Percentiles rank a stretch among this genome's conserved stretches.
Conservation (phyloP, 345 rosid species). For the Turritis glabra region DNA sequence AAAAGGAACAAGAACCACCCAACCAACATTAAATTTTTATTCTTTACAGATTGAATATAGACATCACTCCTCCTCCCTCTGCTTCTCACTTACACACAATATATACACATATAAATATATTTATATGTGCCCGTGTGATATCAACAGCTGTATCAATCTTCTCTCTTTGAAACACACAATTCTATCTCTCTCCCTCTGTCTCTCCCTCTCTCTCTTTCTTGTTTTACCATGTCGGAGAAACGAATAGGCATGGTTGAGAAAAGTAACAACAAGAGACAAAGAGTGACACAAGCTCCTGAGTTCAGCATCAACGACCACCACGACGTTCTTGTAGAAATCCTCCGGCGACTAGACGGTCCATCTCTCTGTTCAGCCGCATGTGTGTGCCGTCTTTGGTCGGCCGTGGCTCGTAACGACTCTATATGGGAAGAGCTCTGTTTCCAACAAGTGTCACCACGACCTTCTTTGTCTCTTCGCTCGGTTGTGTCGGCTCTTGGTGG, state of each 20-base stretch:
- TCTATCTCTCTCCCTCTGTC: not conserved
- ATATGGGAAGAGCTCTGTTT: conserved; percentile 94
- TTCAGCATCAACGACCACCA: conserved; percentile 78
- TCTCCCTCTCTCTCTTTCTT: conserved; percentile 5
- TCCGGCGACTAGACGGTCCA: conserved; percentile 76
- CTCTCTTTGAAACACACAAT: conserved; percentile 20
- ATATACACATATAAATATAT: conserved; percentile 2
- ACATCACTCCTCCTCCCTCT: conserved; percentile 21
- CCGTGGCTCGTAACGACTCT: conserved; percentile 67
- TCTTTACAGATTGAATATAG: conserved; percentile 20
- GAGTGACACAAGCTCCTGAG: conserved; percentile 16
- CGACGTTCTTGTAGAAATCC: conserved; percentile 77
- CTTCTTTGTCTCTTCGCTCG: conserved; percentile 59
- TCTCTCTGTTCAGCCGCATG: conserved; percentile 82
- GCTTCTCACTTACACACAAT: conserved; percentile 28
- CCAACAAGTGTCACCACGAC: conserved; percentile 64
- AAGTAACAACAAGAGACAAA: conserved; percentile 37
- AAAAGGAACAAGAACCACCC: conserved; percentile 35
- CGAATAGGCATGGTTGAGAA: conserved; percentile 20
- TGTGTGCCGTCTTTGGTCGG: conserved; percentile 90
- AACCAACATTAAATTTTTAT: conserved; percentile 36
- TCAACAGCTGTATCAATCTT: conserved; percentile 35
- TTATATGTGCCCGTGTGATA: conserved; percentile 28
- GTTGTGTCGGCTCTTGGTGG: conserved; percentile 93
- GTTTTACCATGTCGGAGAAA: conserved; percentile 33